Percentiles rank a stretch among this genome's conserved stretches.
These are phyloP conservation scores for Cerioporus squamosus DNA, from an alignment of 1,284 basidiomycete species.

Conservation along the genomic window DNA sequence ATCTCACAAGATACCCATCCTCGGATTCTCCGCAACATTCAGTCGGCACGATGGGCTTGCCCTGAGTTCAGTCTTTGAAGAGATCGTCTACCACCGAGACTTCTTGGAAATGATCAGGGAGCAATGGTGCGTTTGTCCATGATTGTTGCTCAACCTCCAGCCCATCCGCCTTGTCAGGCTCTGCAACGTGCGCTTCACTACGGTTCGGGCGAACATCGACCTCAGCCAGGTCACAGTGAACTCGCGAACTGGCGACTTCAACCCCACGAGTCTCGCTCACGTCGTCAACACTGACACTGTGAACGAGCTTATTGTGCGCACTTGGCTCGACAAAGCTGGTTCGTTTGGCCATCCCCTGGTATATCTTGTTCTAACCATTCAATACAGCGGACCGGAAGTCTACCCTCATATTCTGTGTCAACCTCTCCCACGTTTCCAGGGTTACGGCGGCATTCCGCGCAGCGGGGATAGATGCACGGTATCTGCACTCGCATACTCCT, in stretches of 20 bases:
- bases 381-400: slow-evolving; percentile 68
- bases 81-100: slow-evolving; percentile 94
- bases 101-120: slow-evolving; percentile 94
- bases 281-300: slow-evolving; percentile 81
- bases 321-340: slow-evolving; percentile 86
- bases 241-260: slow-evolving; percentile 78
- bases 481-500: slow-evolving; percentile 78
- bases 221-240: slow-evolving; percentile 71
- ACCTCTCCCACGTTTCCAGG: slow-evolving; percentile 81
- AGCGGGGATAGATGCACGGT: slow-evolving; percentile 87
- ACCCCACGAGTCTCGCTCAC: slow-evolving; percentile 71
- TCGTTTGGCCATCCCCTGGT: slow-evolving; percentile 23
- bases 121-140: slow-evolving; percentile 64
- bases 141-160: not conserved
- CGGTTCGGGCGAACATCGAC: slow-evolving; percentile 77
- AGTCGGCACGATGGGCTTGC: slow-evolving; percentile 91
- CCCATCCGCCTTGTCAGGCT: slow-evolving; percentile 58
- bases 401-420: slow-evolving; percentile 91
- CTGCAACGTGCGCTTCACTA: slow-evolving; percentile 83
- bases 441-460: slow-evolving; percentile 77
- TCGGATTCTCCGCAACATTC: slow-evolving; percentile 97
- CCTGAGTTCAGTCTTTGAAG: slow-evolving; percentile 86
- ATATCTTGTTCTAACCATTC: not conserved
- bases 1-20: slow-evolving; percentile 73
- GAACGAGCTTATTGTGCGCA: slow-evolving; percentile 77